These are phyloP conservation scores for Cutaneotrichosporon cavernicola DNA, from an alignment of 1,284 basidiomycete species.

Conservation along the genomic window DNA sequence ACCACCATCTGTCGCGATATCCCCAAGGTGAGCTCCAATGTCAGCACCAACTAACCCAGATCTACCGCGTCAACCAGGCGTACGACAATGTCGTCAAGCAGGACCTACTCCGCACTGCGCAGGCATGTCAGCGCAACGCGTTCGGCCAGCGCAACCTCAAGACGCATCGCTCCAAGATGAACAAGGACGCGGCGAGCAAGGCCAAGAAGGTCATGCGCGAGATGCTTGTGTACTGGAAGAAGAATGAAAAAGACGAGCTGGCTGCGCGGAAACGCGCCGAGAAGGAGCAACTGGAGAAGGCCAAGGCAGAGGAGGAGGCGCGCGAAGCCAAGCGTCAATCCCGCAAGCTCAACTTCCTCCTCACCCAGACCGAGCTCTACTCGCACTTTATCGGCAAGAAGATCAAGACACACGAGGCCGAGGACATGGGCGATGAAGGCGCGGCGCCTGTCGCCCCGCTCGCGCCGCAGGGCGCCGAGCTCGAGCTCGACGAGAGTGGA, in stretches of 20 bases:
- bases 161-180: slow-evolving; percentile 73
- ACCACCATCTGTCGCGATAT: slow-evolving; percentile 79
- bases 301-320: slow-evolving; percentile 93
- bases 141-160: slow-evolving; percentile 77
- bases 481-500: slow-evolving; percentile 55
- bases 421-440: slow-evolving; percentile 64
- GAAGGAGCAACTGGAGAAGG: slow-evolving; percentile 84
- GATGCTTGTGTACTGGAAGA: slow-evolving; percentile 96
- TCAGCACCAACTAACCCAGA: slow-evolving; percentile 55
- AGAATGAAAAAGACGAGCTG: slow-evolving; percentile 90
- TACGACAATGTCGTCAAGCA: slow-evolving; percentile 64
- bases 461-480: slow-evolving; percentile 47
- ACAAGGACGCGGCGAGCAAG: slow-evolving; percentile 85
- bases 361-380: slow-evolving; percentile 98
- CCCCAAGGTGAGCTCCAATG: slow-evolving; percentile 62
- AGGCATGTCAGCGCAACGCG: slow-evolving; percentile 61
- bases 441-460: slow-evolving; percentile 22
- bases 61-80: slow-evolving; percentile 70
- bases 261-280: slow-evolving; percentile 91
- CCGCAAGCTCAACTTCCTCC: slow-evolving; percentile 96
- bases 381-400: slow-evolving; percentile 99
- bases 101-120: slow-evolving; percentile 34
- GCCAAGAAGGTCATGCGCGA: slow-evolving; percentile 50
- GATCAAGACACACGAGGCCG: slow-evolving; percentile 90
- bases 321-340: slow-evolving; percentile 93